Percentiles rank a stretch among this genome's conserved stretches.
Conservation (phyloP, 2,329 filamentous ascomycete genomes). For the Aureobasidium sp. region DNA sequence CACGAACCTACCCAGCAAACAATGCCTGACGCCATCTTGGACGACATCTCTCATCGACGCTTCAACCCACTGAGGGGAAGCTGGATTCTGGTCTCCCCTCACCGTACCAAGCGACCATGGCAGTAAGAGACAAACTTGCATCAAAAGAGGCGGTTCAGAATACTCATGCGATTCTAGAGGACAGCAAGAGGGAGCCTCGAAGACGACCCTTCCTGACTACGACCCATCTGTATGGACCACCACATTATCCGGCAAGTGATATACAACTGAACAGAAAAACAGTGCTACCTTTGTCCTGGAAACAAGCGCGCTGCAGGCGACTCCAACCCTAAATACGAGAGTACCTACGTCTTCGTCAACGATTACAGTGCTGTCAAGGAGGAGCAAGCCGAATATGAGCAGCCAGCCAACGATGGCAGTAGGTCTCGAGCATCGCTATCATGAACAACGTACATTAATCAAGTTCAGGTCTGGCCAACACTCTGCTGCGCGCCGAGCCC, state of each 20-base stretch:
- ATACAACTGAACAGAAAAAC: slow-evolving; percentile 19
- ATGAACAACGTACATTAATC: neutral
- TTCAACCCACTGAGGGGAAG: slow-evolving; percentile 87
- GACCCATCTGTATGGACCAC: slow-evolving; percentile 51
- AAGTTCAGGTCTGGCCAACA: slow-evolving; percentile 58
- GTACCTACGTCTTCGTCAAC: slow-evolving; percentile 91
- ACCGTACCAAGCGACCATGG: slow-evolving; percentile 95
- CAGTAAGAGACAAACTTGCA: slow-evolving; percentile 65
- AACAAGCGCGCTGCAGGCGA: slow-evolving; percentile 86
- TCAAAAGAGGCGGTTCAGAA: slow-evolving; percentile 52
- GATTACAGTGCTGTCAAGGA: slow-evolving; percentile 97
- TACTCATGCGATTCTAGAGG: slow-evolving; percentile 28
- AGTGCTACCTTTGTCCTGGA: slow-evolving; percentile 92
- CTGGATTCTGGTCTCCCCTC: slow-evolving; percentile 91
- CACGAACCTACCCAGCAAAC: neutral
- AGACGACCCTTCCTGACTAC: slow-evolving; percentile 60
- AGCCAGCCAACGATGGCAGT: slow-evolving; percentile 45
- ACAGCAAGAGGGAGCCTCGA: slow-evolving; percentile 41
- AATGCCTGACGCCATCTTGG: slow-evolving; percentile 52
- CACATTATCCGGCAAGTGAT: neutral
- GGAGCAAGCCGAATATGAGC: slow-evolving; percentile 71
- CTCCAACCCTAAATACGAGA: slow-evolving; percentile 74
- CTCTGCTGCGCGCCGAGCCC: slow-evolving; percentile 72
- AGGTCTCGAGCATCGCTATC: slow-evolving; percentile 18
- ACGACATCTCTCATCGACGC: slow-evolving; percentile 93